Evolutionary conservation across 305 asterid species (phyloP), one percentile per base, ranked within the genome.

Genomic region (Ajuga reptans): DNA sequence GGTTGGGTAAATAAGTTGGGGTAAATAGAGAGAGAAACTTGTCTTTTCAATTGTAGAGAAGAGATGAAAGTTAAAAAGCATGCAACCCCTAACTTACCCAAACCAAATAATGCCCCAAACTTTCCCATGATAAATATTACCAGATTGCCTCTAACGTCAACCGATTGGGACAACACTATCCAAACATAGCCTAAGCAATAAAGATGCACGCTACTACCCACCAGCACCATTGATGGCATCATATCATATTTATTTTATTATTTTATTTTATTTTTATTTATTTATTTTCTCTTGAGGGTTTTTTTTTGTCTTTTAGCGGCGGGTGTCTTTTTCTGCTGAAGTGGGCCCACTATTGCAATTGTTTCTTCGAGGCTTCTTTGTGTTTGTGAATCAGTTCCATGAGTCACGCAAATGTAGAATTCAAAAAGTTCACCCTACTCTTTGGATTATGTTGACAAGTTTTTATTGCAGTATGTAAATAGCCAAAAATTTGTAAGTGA

Each of bases 141-240:
- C n/a, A n/a, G n/a, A n/a, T n/a, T n/a, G n/a, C n/a, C n/a, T n/a
- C n/a, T n/a, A n/a, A n/a, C n/a, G n/a, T n/a, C n/a, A n/a, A n/a
- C n/a, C n/a, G n/a, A n/a, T n/a, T n/a, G n/a, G n/a, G n/a, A n/a
- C n/a, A n/a, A n/a, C n/a, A n/a, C n/a, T n/a, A n/a, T n/a, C n/a
- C n/a, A n/a, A n/a, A n/a, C n/a, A n/a, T n/a, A n/a, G n/a, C n/a
- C n/a, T 66, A 49, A 59, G 72, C 63, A 81, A 77, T 81, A 84
- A 74, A 75, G 85, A 77, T 83, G 72, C 73, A 79, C 72, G 72
- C 81, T 69, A 73, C 88, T 82, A 72, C 88, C 85, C 80, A 80
- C 79, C 85, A 70, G 75, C 80, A 72, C 78, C 81, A 77, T 69
- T 78, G 72, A 75, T 67, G 83, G 77, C 79, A 75, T 72, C 81